phyloP scores from a whole-genome alignment of 1,284 basidiomycete species.

The Phlebopus sp. region DNA sequence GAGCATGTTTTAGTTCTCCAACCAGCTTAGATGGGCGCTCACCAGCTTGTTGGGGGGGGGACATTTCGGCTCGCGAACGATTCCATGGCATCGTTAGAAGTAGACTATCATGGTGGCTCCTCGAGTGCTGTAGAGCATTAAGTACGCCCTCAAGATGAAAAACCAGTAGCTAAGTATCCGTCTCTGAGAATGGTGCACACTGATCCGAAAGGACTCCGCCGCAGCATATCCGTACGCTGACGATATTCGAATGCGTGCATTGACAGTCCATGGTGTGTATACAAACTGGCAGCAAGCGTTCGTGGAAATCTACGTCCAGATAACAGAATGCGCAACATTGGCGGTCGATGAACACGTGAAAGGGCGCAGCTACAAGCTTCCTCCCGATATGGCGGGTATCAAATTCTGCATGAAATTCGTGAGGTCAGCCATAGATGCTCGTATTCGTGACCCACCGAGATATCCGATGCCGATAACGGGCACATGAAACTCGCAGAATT shows the following conservation, averaged over 20 bases:
- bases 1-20: too few species aligned
- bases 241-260: neutral
- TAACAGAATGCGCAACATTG: neutral
- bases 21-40: too few species aligned
- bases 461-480: slow-evolving; percentile 45
- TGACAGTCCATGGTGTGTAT: slow-evolving; percentile 19
- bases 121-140: too few species aligned
- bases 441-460: slow-evolving; percentile 15
- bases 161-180: too few species aligned
- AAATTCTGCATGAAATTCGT: slow-evolving; percentile 14
- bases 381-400: slow-evolving; percentile 15
- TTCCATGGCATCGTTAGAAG: too few species aligned
- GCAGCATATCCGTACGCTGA: neutral
- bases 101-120: too few species aligned
- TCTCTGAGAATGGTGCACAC: neutral
- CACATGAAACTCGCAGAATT: slow-evolving; percentile 68
- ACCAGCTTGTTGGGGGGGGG: too few species aligned
- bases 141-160: too few species aligned
- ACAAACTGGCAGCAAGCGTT: slow-evolving; percentile 11
- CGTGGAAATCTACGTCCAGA: slow-evolving; percentile 4
- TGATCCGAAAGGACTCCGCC: neutral
- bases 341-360: neutral
- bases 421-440: slow-evolving; percentile 2
- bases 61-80: too few species aligned
- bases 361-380: neutral